Evolutionary conservation across 768 basidiomycete genomes (phyloP).

Genomic region (Lactifluus pinguis): DNA sequence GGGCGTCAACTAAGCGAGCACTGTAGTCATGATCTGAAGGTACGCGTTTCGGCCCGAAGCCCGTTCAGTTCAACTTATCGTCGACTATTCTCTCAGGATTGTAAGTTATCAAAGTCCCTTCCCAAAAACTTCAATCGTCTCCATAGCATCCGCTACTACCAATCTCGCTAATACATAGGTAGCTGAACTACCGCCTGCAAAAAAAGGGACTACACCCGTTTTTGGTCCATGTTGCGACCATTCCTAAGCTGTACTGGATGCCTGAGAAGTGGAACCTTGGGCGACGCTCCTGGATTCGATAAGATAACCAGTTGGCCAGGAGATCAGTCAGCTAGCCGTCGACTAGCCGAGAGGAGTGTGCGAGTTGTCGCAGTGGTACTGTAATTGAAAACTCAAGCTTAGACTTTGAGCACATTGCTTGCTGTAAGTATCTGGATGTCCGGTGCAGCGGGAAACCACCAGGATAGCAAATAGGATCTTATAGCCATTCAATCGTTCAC

Average conservation of each 20-base stretch:
- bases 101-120: not conserved
- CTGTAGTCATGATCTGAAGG: not conserved
- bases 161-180: not conserved
- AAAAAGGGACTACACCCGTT: not conserved
- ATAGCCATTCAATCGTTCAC: constrained; percentile 12
- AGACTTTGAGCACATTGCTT: not conserved
- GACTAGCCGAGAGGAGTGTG: not conserved
- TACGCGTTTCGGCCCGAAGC: not conserved
- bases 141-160: not conserved
- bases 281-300: not conserved
- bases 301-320: not conserved
- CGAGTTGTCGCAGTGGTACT: not conserved
- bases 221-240: too few relatives aligned
- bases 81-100: too few relatives aligned
- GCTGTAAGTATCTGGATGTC: not conserved
- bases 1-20: not conserved
- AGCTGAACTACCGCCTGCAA: not conserved
- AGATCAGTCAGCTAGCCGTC: not conserved
- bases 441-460: not conserved
- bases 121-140: not conserved
- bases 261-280: not conserved
- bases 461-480: not conserved
- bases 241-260: too few relatives aligned
- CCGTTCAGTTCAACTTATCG: not conserved
- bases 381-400: not conserved